Percentiles rank a stretch among this genome's conserved stretches.
Evolutionary conservation across 768 basidiomycete species (phyloP).

Genomic region (Tricholoma flavovirens): DNA sequence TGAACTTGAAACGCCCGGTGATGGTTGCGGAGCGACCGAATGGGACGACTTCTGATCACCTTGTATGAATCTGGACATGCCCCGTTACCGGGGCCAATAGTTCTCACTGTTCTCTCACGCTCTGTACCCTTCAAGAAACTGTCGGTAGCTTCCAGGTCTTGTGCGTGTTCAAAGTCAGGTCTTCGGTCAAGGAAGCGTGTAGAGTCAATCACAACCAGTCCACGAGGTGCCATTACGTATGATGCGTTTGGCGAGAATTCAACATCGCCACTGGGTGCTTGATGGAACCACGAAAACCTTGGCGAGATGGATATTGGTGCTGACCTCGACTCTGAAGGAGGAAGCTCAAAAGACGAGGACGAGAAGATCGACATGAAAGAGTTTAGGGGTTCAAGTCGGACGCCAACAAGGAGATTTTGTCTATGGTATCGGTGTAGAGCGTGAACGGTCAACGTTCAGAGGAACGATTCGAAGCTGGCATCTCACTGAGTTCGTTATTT

Average conservation of each 20-base stretch:
- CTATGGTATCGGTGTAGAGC: not conserved
- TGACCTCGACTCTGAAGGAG: conserved; percentile 1
- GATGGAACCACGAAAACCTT: conserved; percentile 7
- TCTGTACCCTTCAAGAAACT: not conserved
- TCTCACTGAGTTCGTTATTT: not conserved
- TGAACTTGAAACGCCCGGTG: conserved; percentile 2
- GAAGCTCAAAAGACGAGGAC: not conserved
- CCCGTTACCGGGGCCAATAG: not conserved
- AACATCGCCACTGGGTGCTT: not conserved
- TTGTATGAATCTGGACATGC: not conserved
- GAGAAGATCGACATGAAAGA: conserved; percentile 1
- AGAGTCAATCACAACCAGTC: not conserved
- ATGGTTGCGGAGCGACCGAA: conserved; percentile 4
- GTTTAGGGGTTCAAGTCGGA: conserved; percentile 5
- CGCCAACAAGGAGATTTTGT: not conserved
- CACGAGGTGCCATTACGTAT: not conserved
- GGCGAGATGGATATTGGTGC: conserved; percentile 3
- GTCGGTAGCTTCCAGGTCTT: not conserved
- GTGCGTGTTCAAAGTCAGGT: not conserved
- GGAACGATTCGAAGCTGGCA: not conserved
- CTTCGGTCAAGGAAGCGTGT: not conserved
- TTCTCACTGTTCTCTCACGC: not conserved
- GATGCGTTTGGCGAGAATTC: conserved; percentile 13
- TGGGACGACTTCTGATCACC: conserved; percentile 9
- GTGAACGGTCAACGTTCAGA: not conserved